phyloP scores from a whole-genome alignment of 2,329 filamentous ascomycete genomes.

The Phoma sp. region DNA sequence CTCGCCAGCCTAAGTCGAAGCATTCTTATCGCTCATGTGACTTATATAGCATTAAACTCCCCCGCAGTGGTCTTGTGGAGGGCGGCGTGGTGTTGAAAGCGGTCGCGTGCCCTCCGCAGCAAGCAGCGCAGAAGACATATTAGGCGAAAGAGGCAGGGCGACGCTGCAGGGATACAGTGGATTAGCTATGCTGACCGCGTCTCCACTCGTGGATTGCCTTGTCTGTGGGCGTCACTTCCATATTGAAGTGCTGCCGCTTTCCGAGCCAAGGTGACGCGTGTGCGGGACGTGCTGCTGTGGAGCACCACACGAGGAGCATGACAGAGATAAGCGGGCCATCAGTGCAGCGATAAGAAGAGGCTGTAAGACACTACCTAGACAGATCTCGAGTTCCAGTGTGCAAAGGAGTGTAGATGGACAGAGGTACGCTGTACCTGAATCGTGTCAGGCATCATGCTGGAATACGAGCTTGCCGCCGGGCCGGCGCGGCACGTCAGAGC shows the following conservation, averaged over 20 bases:
- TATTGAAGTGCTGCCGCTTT: constrained; percentile 11
- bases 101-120: constrained; percentile 8
- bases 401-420: neutral
- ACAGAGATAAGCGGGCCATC: constrained; percentile 2
- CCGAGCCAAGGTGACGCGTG: constrained; percentile 15
- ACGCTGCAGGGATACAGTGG: constrained; percentile 9
- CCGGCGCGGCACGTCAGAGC: neutral
- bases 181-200: constrained; percentile 5
- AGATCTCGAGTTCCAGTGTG: neutral
- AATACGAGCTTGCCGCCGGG: constrained; percentile 7
- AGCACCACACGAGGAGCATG: neutral
- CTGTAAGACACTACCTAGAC: neutral
- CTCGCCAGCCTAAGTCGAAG: constrained; percentile 14
- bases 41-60: neutral
- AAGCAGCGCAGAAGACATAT: constrained; percentile 7
- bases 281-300: constrained; percentile 13
- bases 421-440: constrained; percentile 8
- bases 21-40: constrained; percentile 15
- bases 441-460: constrained; percentile 1
- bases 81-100: neutral
- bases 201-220: constrained; percentile 16
- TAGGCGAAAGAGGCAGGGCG: constrained; percentile 8
- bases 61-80: neutral
- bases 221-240: constrained; percentile 5
- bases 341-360: neutral